Evolutionary conservation across 345 rosid species (phyloP).

Genomic region (Syzygium jambos): DNA sequence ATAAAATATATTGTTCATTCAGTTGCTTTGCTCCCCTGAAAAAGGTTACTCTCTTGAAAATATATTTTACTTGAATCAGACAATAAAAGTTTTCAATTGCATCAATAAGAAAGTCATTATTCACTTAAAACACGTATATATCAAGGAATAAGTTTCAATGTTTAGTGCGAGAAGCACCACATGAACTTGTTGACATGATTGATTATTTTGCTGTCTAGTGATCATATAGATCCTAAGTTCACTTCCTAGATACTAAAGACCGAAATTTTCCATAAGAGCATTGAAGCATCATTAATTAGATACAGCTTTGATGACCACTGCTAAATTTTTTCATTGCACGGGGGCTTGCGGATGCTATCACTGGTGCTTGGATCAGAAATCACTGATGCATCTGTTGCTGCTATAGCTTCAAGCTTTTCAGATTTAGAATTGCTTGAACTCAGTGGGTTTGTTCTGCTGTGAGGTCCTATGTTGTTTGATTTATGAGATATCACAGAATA

Average conservation of each 20-base stretch:
- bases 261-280: neutral
- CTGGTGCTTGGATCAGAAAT: conserved; percentile 87
- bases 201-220: neutral
- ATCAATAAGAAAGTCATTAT: too few relatives aligned
- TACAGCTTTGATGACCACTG: neutral
- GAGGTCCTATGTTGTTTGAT: neutral
- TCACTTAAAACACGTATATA: too few relatives aligned
- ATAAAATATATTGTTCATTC: too few relatives aligned
- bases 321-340: conserved; percentile 11
- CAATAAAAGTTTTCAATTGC: too few relatives aligned
- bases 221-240: neutral
- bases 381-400: neutral
- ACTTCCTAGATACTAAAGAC: neutral
- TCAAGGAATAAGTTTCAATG: too few relatives aligned
- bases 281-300: neutral
- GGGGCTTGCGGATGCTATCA: conserved; percentile 88
- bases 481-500: neutral
- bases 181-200: too few relatives aligned
- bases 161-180: too few relatives aligned
- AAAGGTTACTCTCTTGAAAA: too few relatives aligned
- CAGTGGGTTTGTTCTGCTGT: conserved; percentile 68
- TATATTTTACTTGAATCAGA: too few relatives aligned
- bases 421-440: conserved; percentile 87
- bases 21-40: too few relatives aligned
- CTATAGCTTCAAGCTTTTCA: conserved; percentile 69